A percentile compares a stretch with the other conserved stretches of the same genome.
Conservation (phyloP, 169 alveolate species). For the Plasmodium vivax region DNA sequence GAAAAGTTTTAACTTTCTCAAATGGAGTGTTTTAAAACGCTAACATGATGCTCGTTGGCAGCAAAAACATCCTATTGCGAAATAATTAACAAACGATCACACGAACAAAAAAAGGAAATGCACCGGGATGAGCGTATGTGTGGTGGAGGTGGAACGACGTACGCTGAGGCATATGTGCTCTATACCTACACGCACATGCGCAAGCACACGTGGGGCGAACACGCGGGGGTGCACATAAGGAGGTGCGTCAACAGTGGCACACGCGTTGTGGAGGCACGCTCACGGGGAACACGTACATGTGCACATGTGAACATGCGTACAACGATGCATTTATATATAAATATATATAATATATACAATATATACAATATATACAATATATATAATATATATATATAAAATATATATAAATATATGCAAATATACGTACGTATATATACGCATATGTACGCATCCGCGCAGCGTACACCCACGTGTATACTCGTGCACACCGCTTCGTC, state of each 20-base stretch:
- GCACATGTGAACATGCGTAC: not conserved
- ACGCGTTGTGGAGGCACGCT: not conserved
- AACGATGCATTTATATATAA: not conserved
- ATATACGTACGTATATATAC: not conserved
- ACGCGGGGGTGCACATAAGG: not conserved
- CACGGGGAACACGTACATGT: not conserved
- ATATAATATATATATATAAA: not conserved
- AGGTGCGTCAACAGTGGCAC: not conserved
- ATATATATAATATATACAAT: not conserved
- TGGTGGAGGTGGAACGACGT: not conserved
- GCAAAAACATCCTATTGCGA: not conserved
- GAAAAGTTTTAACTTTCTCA: not conserved
- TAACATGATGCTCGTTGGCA: not conserved
- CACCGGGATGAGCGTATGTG: not conserved
- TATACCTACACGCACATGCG: not conserved
- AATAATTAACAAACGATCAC: not conserved
- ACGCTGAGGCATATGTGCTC: not conserved
- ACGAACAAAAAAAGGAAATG: not conserved
- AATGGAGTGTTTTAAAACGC: not conserved
- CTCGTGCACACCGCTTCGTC: not conserved
- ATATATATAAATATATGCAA: not conserved
- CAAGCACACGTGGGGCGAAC: not conserved
- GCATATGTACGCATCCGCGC: not conserved
- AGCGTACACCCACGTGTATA: not conserved
- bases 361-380: too few relatives aligned